These are phyloP conservation scores for Leishmania braziliensis DNA, from an alignment of 208 protist genomes.

Conservation along the genomic window DNA sequence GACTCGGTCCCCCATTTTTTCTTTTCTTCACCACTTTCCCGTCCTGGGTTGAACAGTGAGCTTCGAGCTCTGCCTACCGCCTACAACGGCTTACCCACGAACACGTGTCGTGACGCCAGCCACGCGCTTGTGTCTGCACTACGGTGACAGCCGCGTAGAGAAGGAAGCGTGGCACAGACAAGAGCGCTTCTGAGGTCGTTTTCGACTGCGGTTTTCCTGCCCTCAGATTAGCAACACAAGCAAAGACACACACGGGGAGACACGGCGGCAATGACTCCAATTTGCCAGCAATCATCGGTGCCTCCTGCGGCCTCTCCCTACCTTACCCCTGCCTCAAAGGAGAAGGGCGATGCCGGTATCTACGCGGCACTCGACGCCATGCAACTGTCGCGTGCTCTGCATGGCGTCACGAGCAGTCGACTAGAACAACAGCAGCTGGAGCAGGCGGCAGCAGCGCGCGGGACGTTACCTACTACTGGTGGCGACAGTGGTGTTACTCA, in stretches of 20 bases:
- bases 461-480: neutral
- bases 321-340: constrained; percentile 47
- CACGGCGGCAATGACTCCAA: neutral
- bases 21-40: neutral
- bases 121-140: neutral
- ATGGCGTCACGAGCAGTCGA: constrained; percentile 64
- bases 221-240: neutral
- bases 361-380: constrained; percentile 80
- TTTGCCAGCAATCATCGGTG: neutral
- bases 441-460: constrained; percentile 3
- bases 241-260: neutral
- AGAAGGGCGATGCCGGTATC: constrained; percentile 77
- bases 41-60: neutral
- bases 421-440: constrained; percentile 28
- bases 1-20: neutral
- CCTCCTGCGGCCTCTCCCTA: constrained; percentile 6
- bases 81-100: neutral
- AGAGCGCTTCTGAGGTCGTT: neutral
- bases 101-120: neutral
- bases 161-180: neutral
- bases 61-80: neutral
- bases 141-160: neutral
- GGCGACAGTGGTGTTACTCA: neutral
- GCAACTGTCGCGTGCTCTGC: constrained; percentile 56
- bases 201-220: neutral